Evolutionary conservation across 345 rosid species (phyloP).

Genomic region (Dipteronia sinensis): DNA sequence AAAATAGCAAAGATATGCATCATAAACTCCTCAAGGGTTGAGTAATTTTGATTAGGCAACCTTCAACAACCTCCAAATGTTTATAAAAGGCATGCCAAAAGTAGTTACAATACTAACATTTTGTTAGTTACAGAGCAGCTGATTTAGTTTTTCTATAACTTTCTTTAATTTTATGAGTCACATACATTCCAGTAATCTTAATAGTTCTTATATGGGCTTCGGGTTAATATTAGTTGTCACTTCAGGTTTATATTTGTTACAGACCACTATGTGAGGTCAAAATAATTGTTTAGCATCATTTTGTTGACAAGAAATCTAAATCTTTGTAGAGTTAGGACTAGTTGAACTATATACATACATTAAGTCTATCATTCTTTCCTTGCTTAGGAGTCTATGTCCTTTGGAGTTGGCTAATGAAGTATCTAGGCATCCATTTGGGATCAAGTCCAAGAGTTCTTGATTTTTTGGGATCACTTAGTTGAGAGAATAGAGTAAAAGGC

Average conservation of each 20-base stretch:
- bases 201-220: neutral
- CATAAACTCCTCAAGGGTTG: neutral
- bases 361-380: neutral
- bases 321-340: neutral
- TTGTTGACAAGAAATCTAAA: too few species aligned
- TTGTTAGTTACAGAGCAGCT: neutral
- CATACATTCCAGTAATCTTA: neutral
- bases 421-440: too few species aligned
- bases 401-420: too few species aligned
- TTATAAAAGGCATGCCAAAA: neutral
- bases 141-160: neutral
- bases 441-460: too few species aligned
- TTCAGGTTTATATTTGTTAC: too few species aligned
- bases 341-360: neutral
- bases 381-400: neutral
- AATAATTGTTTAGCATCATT: too few species aligned
- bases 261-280: too few species aligned
- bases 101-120: neutral
- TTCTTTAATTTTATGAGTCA: neutral
- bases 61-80: neutral
- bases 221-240: neutral
- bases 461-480: too few species aligned
- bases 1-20: neutral
- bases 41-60: neutral
- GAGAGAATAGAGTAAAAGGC: too few species aligned